Evolutionary conservation across 805 yeast species (phyloP).

Genomic region (Candida sanyiensis): DNA sequence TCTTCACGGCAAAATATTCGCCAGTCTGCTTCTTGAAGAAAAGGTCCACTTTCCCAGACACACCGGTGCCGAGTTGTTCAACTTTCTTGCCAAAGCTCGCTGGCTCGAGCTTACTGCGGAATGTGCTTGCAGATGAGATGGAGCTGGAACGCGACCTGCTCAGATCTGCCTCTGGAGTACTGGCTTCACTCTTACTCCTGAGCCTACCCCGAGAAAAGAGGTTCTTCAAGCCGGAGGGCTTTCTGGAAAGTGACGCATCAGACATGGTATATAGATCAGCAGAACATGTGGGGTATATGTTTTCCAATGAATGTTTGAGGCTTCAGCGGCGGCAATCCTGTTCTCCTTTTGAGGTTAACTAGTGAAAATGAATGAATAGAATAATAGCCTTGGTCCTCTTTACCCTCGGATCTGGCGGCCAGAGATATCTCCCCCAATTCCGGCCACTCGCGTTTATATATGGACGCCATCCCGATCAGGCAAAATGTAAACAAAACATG

Average conservation of each 20-base stretch:
- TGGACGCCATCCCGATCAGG: constrained; percentile 20
- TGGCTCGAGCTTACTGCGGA: neutral
- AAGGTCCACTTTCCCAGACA: constrained; percentile 33
- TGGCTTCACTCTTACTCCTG: neutral
- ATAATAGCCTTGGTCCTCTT: too few relatives aligned
- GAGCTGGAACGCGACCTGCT: constrained; percentile 2
- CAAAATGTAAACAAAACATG: constrained; percentile 18
- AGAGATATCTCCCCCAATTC: too few relatives aligned
- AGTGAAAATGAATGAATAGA: too few relatives aligned
- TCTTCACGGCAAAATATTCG: constrained; percentile 38
- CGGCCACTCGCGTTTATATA: too few relatives aligned
- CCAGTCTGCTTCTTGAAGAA: constrained; percentile 17
- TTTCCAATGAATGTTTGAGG: too few relatives aligned
- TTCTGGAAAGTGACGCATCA: neutral
- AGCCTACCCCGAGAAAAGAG: neutral
- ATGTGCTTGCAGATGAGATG: neutral
- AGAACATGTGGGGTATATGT: too few relatives aligned
- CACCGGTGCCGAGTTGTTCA: constrained; percentile 26
- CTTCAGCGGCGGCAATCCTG: too few relatives aligned
- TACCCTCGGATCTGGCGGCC: neutral
- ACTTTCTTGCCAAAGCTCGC: constrained; percentile 18
- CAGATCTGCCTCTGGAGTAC: neutral
- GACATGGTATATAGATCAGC: too few relatives aligned
- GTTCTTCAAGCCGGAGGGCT: constrained; percentile 1
- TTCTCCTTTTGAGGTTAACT: too few relatives aligned